Evolutionary conservation across 768 basidiomycete species (phyloP), one percentile per base, ranked within the genome.

Genomic region (Podaxis carcinomalis): DNA sequence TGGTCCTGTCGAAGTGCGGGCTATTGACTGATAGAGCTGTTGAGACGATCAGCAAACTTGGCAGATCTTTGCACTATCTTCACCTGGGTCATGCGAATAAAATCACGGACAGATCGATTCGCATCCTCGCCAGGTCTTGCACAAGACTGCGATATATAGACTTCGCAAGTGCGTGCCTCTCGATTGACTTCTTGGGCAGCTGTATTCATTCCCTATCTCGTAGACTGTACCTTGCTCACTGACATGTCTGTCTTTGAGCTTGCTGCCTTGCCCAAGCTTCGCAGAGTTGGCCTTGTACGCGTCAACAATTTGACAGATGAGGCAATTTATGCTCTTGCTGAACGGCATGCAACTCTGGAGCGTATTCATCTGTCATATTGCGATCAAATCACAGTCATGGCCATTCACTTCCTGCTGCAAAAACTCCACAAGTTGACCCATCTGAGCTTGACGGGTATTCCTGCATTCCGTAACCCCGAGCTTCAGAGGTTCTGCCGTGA

Each of bases 311-410:
- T 99, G 59, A 99, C 97, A 10, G 97, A 99, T 70, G 87, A 96
- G 67, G 93, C 93, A 1, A 87, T 98, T 35, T 91, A 90, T 70
- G 82, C 95, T 1, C 83, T 99, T 9, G 92, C 87, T 7, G 90
- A 93, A 63, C 85, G 93, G 14, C 87, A 92, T 67, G 84, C 86
- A 28, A 89, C 93, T 7, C 81, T 98, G 23, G 97, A 99, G 71
- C 89, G 97, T 42, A 93, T 99, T 21, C 97, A 99, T 74, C 79
- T 99, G 52, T 97, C 94, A 2, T 98, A 98, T 70, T 99, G 97
- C 73, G 93, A 97, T 71, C 92, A 95, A 68, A 90, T 99, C 59
- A 87, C 91, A 5, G 92, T 98, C 66, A 83, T 88, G 77, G 95
- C 95, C 16, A 85, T 98, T 52, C 90, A 95, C 68, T 93, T 89